Conservation (phyloP, 1,139 yeast species). For the Kurtzmaniella quercitrusa region DNA sequence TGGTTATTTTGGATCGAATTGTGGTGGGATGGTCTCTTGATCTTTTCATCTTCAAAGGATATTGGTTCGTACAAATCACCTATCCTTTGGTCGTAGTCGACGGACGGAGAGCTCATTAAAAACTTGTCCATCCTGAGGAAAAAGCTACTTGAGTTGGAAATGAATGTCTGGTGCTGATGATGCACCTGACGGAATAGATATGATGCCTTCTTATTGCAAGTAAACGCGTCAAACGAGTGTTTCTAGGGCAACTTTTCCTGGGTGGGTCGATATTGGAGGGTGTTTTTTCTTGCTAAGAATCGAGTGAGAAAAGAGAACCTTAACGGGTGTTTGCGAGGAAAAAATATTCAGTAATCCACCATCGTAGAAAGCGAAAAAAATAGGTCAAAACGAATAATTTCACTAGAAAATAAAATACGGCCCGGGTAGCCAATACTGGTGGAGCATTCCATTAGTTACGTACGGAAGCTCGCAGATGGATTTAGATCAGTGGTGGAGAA, state of each 20-base stretch:
- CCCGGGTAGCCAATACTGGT: not conserved
- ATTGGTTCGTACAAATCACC: conserved; percentile 4
- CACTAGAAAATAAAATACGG: not conserved
- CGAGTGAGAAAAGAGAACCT: not conserved
- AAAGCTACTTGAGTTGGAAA: not conserved
- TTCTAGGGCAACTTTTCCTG: not conserved
- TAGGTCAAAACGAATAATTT: not conserved
- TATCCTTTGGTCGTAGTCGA: conserved; percentile 5
- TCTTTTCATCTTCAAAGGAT: not conserved
- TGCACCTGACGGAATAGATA: not conserved
- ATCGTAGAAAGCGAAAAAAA: not conserved
- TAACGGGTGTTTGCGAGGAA: not conserved
- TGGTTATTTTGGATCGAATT: not conserved
- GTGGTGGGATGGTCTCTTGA: conserved; percentile 1
- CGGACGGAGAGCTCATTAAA: conserved; percentile 43
- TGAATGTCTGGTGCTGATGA: not conserved
- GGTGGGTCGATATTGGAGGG: not conserved
- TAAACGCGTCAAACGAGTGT: conserved; percentile 1
- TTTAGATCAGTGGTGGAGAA: too few relatives aligned
- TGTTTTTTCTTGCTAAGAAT: not conserved
- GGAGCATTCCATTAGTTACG: not conserved
- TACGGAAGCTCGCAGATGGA: not conserved
- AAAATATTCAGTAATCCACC: not conserved
- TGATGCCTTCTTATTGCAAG: not conserved
- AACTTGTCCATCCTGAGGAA: conserved; percentile 33